Evolutionary conservation across 176 grass and related monocot genomes (phyloP).

Genomic region (maize (Zea mays)): DNA sequence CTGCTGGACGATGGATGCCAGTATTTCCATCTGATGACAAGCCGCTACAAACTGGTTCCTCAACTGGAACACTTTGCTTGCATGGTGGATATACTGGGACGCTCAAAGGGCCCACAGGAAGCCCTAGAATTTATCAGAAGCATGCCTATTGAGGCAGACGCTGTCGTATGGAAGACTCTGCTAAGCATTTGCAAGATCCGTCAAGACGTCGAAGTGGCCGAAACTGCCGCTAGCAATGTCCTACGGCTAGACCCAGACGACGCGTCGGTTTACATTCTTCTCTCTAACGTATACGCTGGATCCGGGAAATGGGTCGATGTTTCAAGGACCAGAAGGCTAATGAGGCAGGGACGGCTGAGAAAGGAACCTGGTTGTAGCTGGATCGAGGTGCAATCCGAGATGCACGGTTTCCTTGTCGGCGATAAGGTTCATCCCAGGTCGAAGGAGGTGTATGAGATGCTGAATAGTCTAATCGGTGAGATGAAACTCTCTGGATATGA

Average conservation of each 20-base stretch:
- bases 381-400: conserved; percentile 73
- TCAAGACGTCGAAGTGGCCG: conserved; percentile 66
- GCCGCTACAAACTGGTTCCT: conserved; percentile 62
- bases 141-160: conserved; percentile 76
- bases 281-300: conserved; percentile 71
- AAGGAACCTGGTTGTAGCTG: conserved; percentile 93
- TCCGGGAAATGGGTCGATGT: conserved; percentile 65
- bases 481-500: conserved; percentile 66
- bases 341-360: conserved; percentile 64
- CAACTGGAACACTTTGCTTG: conserved; percentile 84
- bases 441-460: conserved; percentile 60
- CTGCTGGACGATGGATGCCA: conserved; percentile 58
- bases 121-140: conserved; percentile 60
- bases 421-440: conserved; percentile 66
- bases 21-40: conserved; percentile 73
- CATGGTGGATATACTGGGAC: conserved; percentile 87
- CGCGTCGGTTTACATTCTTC: conserved; percentile 73
- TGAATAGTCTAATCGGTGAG: conserved; percentile 66
- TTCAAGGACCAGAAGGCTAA: conserved; percentile 67
- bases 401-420: conserved; percentile 74
- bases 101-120: conserved; percentile 62
- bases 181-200: conserved; percentile 71
- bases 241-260: conserved; percentile 61
- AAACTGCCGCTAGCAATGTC: conserved; percentile 64
- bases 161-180: conserved; percentile 79